phyloP scores from a whole-genome alignment of 345 rosid species.

The Carallia brachiata region DNA sequence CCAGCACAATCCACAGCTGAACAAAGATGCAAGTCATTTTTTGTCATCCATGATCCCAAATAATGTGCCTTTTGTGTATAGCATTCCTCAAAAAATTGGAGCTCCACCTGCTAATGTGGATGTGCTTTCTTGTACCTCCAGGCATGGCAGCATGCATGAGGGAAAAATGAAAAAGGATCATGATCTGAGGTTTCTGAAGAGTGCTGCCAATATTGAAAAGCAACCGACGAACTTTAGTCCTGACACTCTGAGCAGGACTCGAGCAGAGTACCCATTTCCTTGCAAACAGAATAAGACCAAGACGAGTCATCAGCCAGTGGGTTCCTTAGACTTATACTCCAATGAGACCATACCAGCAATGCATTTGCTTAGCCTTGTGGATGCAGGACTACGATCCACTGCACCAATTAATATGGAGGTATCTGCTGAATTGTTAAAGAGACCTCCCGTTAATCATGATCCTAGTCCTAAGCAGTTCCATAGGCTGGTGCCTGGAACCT shows the following conservation, averaged over 20 bases:
- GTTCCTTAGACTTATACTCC: constrained; percentile 51
- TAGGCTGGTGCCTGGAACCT: constrained; percentile 39
- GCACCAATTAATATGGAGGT: constrained; percentile 43
- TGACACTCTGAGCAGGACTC: constrained; percentile 29
- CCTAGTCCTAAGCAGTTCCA: constrained; percentile 45
- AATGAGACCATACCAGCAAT: constrained; percentile 84
- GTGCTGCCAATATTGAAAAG: constrained; percentile 41
- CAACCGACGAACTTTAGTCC: constrained; percentile 43
- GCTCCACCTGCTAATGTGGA: constrained; percentile 36
- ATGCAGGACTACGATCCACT: constrained; percentile 58
- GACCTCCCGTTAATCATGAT: constrained; percentile 44
- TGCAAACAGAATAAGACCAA: constrained; percentile 47
- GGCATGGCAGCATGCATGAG: constrained; percentile 23
- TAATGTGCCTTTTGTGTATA: constrained; percentile 38
- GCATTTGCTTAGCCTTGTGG: constrained; percentile 93
- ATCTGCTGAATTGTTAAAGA: constrained; percentile 42
- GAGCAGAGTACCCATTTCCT: constrained; percentile 43
- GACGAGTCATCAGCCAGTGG: constrained; percentile 23
- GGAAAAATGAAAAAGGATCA: constrained; percentile 28
- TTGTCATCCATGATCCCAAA: constrained; percentile 54
- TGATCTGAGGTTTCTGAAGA: constrained; percentile 37
- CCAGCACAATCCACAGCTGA: constrained; percentile 44
- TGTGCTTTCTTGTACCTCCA: constrained; percentile 32
- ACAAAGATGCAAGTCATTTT: constrained; percentile 44
- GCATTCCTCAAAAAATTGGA: constrained; percentile 31